These are phyloP conservation scores for Phaeosphaeria sp. DNA, from an alignment of 2,329 filamentous ascomycete species.

Conservation along the genomic window DNA sequence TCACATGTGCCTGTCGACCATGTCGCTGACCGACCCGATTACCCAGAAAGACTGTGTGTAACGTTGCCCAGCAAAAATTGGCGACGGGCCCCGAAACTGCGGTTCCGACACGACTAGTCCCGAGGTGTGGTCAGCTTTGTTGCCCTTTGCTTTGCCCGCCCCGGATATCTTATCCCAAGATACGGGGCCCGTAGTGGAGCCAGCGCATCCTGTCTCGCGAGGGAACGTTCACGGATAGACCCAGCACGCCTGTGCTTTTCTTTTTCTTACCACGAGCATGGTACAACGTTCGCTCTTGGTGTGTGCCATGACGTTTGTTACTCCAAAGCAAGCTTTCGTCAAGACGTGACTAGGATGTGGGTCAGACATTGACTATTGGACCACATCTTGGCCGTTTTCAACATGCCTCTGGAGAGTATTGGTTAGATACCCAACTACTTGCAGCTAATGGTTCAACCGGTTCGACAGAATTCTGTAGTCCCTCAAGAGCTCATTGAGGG, in stretches of 20 bases:
- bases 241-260: no score
- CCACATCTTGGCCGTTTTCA: no score
- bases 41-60: conserved; percentile 23
- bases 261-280: not conserved
- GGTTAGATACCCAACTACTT: no score
- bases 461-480: no score
- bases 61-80: conserved; percentile 14
- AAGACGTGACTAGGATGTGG: not conserved
- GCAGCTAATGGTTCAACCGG: no score
- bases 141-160: not conserved
- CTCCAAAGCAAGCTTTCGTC: not conserved
- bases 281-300: not conserved
- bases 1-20: no score
- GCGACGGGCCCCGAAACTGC: conserved; percentile 9
- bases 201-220: conserved; percentile 12
- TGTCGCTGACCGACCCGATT: conserved; percentile 9
- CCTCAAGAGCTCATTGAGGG: no score
- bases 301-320: not conserved
- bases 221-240: not conserved
- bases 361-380: not conserved
- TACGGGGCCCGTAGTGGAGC: conserved; percentile 15
- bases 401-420: no score
- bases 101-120: conserved; percentile 24
- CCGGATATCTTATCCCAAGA: conserved; percentile 7
- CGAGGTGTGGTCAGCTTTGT: conserved; percentile 5